Conservation (phyloP, 1,139 yeast species). For the Sporopachydermia cereana region DNA sequence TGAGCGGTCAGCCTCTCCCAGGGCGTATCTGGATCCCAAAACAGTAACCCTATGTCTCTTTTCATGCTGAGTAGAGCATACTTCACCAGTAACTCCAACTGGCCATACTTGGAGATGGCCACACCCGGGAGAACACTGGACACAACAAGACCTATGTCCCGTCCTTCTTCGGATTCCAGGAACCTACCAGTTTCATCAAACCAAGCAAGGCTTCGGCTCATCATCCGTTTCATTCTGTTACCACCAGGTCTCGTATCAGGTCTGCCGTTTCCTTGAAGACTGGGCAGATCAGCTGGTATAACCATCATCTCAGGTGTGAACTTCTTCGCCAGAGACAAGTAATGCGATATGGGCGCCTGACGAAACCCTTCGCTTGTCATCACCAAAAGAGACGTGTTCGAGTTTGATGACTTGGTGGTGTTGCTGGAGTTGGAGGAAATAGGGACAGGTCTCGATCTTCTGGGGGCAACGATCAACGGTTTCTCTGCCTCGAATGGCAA, state of each 20-base stretch:
- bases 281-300: constrained; percentile 23
- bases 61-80: not conserved
- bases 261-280: constrained; percentile 19
- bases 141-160: not conserved
- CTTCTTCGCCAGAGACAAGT: constrained; percentile 14
- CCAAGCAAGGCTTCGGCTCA: constrained; percentile 24
- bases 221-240: constrained; percentile 27
- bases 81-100: not conserved
- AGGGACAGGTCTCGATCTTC: constrained; percentile 21
- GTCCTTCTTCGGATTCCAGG: not conserved
- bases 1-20: not conserved
- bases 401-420: constrained; percentile 18
- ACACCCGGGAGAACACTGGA: constrained; percentile 1
- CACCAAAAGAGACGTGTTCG: constrained; percentile 20
- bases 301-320: constrained; percentile 22
- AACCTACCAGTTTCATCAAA: constrained; percentile 14
- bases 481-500: constrained; percentile 15
- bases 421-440: not conserved
- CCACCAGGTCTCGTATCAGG: constrained; percentile 19
- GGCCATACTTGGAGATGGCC: not conserved
- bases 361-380: constrained; percentile 27
- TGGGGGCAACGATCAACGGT: constrained; percentile 18
- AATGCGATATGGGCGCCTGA: constrained; percentile 18
- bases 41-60: not conserved
- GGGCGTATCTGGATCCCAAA: not conserved